These are phyloP conservation scores for Botryotinia narcissicola DNA, from an alignment of 2,329 filamentous ascomycete genomes.

Conservation along the genomic window DNA sequence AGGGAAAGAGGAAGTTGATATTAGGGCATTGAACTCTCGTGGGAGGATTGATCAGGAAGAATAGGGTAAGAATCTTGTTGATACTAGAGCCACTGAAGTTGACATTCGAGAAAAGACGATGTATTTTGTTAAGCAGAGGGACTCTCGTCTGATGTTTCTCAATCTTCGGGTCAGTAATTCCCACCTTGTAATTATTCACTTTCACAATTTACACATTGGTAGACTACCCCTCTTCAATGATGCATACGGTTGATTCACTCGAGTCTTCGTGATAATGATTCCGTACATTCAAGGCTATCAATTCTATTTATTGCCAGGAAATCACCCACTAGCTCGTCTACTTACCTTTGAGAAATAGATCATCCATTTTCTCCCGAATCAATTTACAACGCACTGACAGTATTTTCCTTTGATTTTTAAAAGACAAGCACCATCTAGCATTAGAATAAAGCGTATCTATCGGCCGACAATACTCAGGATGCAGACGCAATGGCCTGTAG, in stretches of 20 bases:
- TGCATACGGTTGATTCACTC: background rate
- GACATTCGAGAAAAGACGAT: background rate
- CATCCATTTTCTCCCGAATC: background rate
- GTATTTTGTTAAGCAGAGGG: background rate
- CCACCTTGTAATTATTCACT: background rate
- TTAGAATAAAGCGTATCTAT: background rate
- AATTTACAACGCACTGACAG: background rate
- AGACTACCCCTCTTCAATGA: too few relatives aligned
- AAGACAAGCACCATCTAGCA: background rate
- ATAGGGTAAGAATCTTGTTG: background rate
- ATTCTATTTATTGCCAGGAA: background rate
- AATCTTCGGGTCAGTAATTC: background rate
- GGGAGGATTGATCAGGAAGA: background rate
- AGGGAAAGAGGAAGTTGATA: background rate
- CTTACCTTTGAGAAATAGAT: background rate
- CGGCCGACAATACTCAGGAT: background rate
- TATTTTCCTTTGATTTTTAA: too few relatives aligned
- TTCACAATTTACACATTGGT: background rate
- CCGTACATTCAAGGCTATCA: background rate
- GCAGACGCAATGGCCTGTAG: background rate
- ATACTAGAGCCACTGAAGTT: background rate
- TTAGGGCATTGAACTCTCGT: fast-evolving
- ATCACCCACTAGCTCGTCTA: background rate
- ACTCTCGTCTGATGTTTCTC: background rate
- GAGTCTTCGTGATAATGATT: background rate